Percentiles rank a stretch among this genome's conserved stretches.
Evolutionary conservation across 352 stramenopile genomes (phyloP).

Genomic region (Thraustochytrium sp.): DNA sequence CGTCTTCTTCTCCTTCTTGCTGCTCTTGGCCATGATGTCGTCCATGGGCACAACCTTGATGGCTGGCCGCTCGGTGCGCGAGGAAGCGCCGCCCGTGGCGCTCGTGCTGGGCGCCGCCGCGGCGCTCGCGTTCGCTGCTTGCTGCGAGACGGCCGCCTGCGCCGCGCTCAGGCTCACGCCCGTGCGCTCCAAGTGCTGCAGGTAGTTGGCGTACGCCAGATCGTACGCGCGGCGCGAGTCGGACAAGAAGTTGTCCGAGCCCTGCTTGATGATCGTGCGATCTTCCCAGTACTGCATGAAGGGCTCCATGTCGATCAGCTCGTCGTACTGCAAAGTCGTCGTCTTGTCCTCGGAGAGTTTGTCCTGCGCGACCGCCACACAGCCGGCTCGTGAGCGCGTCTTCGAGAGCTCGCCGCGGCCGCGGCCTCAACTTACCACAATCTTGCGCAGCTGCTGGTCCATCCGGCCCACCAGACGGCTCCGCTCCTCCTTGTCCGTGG

Average conservation of each 20-base stretch:
- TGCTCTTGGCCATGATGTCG: neutral
- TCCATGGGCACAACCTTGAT: neutral
- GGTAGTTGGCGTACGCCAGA: neutral
- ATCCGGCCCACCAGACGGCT: neutral
- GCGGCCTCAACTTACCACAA: conserved; percentile 14
- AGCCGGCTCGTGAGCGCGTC: neutral
- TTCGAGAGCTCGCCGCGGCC: neutral
- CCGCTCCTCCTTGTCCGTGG: neutral
- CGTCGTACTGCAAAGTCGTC: neutral
- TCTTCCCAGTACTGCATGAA: conserved; percentile 37
- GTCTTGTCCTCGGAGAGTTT: conserved; percentile 23
- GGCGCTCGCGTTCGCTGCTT: neutral
- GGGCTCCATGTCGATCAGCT: conserved; percentile 29
- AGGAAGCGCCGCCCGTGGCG: neutral
- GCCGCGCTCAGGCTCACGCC: neutral
- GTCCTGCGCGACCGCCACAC: neutral
- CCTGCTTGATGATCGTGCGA: conserved; percentile 16
- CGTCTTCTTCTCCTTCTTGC: neutral
- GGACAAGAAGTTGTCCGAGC: conserved; percentile 31
- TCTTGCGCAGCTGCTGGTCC: conserved; percentile 24
- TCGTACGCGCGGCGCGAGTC: conserved; percentile 15
- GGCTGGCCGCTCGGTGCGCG: neutral
- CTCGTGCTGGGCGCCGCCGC: neutral
- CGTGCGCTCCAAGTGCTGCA: neutral
- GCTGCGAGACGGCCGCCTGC: neutral